Evolutionary conservation across 139 green algal genomes (phyloP).

Genomic region (Gonium pectorale): DNA sequence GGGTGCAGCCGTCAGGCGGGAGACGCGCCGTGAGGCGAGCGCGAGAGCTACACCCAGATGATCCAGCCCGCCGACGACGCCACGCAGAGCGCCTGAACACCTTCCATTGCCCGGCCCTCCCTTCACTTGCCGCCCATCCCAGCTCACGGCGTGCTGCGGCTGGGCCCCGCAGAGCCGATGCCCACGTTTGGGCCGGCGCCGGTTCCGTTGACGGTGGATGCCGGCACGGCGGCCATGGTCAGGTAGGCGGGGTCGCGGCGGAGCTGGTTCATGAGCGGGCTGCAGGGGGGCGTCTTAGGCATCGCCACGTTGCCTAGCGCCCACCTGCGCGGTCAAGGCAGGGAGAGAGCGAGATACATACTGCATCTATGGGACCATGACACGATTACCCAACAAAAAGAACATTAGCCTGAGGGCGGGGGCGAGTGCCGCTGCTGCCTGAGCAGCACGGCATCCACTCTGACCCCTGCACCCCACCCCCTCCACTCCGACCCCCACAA

Average conservation of each 20-base stretch:
- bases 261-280: slow-evolving; percentile 36
- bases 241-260: slow-evolving; percentile 21
- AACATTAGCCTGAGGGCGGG: no score
- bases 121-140: not conserved
- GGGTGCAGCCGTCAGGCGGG: no score
- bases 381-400: no score
- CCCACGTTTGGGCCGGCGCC: slow-evolving; percentile 26
- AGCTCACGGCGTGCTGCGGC: not conserved
- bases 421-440: no score
- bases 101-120: not conserved
- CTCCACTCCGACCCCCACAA: no score
- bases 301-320: slow-evolving; percentile 67
- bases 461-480: no score
- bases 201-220: not conserved
- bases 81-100: no score
- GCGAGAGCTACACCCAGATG: not conserved
- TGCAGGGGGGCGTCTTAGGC: slow-evolving; percentile 49
- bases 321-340: slow-evolving; percentile 55
- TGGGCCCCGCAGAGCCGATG: not conserved
- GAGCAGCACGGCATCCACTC: no score
- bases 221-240: not conserved
- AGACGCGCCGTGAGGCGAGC: no score
- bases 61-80: not conserved
- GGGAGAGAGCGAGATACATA: not conserved
- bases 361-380: not conserved